Base-by-base conservation (phyloP, 2,329 filamentous ascomycete species). In the Botrytis pseudocinerea region DNA sequence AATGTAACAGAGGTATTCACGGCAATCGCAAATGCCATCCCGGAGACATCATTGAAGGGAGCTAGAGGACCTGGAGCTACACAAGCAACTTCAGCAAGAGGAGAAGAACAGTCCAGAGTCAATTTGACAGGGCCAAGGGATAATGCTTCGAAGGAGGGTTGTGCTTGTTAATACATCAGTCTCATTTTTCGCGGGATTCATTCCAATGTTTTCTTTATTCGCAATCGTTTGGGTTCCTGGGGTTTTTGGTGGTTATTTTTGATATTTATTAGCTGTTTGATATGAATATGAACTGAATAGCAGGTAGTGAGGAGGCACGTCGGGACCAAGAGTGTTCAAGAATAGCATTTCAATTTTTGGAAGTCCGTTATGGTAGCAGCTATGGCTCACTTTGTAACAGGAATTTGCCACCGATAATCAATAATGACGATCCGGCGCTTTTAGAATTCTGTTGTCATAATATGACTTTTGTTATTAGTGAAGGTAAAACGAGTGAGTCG, bases 1-100 rank as follows among this genome's bases (percentile, higher is more conserved):
- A 98, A 98, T 82, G 96, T 99, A 57, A 90, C 92, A 70, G 95
- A 98, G 79, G 96, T 99, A 46, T 99, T 99, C 82, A 98, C 95
- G 63, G 96, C 96, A 46, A 99, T 99, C 81, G 96, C 96, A 74
- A 98, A 98, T 81, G 94, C 95, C 59, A 99, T 99, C 79, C 96
- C 96, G 2, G 96, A 99, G 86, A 97, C 94, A 70, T 97, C 94
- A 76, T 85, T 98, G 82, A 98, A 98, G 89, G 95, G 92, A 69
- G 89, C 93, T 48, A 89, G 94, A 78, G 92, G 92, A n/a, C 85
- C 88, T 28, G 91, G 90, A 65, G 86, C 89, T 28, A 85, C 87
- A 73, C 87, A 85, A 64, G 81, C 85, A 77, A 82, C 83, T 76
- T 84, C 87, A 72, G 85, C 88, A 80, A 88, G 89, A 80, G 84